Evolutionary conservation across 2,329 filamentous ascomycete species (phyloP).

Genomic region (Monilinia fructicola): DNA sequence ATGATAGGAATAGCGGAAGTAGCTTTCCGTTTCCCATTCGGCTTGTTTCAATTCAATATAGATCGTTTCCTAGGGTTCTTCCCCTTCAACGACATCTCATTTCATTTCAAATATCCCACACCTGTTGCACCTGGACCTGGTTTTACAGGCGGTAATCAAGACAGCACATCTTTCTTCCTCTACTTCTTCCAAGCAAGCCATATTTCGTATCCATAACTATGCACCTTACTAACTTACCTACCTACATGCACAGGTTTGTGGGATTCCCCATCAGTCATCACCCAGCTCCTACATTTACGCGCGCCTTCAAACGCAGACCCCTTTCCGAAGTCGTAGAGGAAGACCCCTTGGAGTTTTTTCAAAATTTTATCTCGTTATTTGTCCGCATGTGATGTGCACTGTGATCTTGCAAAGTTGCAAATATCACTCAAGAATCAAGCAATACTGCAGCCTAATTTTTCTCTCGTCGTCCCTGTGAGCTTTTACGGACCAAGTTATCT

Average conservation of each 20-base stretch:
- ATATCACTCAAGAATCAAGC: not conserved
- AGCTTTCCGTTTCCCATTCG: slow-evolving; percentile 2
- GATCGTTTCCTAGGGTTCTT: slow-evolving; percentile 3
- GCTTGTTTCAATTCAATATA: slow-evolving; percentile 4
- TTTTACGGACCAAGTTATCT: slow-evolving; percentile 8
- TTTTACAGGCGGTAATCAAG: slow-evolving; percentile 12
- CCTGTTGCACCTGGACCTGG: not conserved
- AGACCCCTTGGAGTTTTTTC: slow-evolving; percentile 12
- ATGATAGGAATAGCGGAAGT: slow-evolving; percentile 3
- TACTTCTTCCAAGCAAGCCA: slow-evolving; percentile 5
- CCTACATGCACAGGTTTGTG: not conserved
- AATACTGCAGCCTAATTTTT: slow-evolving; percentile 20
- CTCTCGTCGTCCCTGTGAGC: not conserved
- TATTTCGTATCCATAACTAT: slow-evolving; percentile 14
- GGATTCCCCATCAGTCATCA: not conserved
- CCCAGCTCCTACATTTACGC: not conserved
- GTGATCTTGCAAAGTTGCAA: slow-evolving; percentile 24
- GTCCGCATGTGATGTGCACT: slow-evolving; percentile 2
- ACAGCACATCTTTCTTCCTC: slow-evolving; percentile 5
- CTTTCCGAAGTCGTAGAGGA: slow-evolving; percentile 23
- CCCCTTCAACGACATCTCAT: not conserved
- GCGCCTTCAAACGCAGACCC: slow-evolving; percentile 6
- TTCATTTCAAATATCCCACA: not conserved
- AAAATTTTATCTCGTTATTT: not conserved
- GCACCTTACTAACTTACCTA: not conserved